These are phyloP conservation scores for Urtica urens DNA, from an alignment of 306 rosid species.

Conservation along the genomic window DNA sequence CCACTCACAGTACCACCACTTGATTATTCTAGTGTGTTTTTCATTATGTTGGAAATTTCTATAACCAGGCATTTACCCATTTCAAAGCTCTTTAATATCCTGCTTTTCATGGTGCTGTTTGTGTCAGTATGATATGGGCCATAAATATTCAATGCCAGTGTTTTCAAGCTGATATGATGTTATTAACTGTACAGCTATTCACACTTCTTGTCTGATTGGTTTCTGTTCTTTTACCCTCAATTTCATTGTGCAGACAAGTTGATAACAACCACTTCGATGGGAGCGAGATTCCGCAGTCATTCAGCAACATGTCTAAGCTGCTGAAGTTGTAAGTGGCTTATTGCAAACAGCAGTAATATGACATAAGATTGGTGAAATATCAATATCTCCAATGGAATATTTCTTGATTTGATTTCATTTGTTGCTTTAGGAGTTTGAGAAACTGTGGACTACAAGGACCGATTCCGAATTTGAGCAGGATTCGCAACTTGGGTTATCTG, in stretches of 20 bases:
- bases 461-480: conserved; percentile 56
- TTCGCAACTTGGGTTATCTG: conserved; percentile 14
- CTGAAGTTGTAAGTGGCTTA: conserved; percentile 60
- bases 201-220: too few species aligned
- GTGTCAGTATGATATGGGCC: too few species aligned
- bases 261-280: conserved; percentile 81
- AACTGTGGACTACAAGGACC: conserved; percentile 75
- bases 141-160: too few species aligned
- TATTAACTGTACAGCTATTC: too few species aligned
- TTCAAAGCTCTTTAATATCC: not conserved
- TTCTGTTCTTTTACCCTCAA: too few species aligned
- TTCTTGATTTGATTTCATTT: conserved; percentile 14
- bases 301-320: conserved; percentile 40
- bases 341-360: too few species aligned
- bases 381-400: not conserved
- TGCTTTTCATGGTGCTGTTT: not conserved
- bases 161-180: too few species aligned
- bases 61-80: too few species aligned
- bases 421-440: conserved; percentile 63
- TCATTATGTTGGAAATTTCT: not conserved
- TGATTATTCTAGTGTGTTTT: not conserved
- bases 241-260: conserved; percentile 60
- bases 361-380: not conserved
- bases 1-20: not conserved
- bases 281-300: conserved; percentile 50